Evolutionary conservation across 192 early-diverging fungal species (phyloP).

Genomic region (Coemansia sp.): DNA sequence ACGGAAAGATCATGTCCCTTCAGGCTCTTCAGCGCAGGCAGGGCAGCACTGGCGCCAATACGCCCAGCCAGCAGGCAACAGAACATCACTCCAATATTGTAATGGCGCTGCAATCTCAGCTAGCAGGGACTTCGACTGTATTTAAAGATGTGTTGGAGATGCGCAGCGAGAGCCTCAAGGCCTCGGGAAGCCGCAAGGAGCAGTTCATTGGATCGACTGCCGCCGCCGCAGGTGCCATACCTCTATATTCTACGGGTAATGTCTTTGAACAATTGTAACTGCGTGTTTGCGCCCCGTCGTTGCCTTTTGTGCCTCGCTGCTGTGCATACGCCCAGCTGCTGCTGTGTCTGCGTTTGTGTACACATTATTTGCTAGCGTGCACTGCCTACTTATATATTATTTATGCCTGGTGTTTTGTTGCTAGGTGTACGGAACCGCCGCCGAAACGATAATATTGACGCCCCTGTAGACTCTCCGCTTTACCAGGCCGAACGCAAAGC

Average conservation of each 20-base stretch:
- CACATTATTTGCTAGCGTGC: not conserved
- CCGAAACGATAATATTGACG: slow-evolving; percentile 11
- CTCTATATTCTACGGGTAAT: slow-evolving; percentile 35
- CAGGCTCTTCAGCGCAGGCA: slow-evolving; percentile 54
- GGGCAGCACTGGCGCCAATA: slow-evolving; percentile 43
- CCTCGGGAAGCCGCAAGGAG: slow-evolving; percentile 80
- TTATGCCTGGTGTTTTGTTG: not conserved
- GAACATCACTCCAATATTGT: slow-evolving; percentile 93
- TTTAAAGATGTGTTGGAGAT: slow-evolving; percentile 98
- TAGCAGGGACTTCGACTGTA: slow-evolving; percentile 81
- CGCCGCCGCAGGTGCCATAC: slow-evolving; percentile 7
- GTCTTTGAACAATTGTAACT: not conserved
- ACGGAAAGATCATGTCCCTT: slow-evolving; percentile 87
- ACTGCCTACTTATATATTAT: not conserved
- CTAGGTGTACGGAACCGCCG: slow-evolving; percentile 47
- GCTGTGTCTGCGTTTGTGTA: no score
- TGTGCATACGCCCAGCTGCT: not conserved
- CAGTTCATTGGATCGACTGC: slow-evolving; percentile 69
- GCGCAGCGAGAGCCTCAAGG: slow-evolving; percentile 92
- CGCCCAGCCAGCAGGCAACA: slow-evolving; percentile 61
- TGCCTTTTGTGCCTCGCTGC: not conserved
- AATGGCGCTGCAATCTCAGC: slow-evolving; percentile 83
- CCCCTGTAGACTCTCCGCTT: slow-evolving; percentile 54
- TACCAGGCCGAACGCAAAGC: slow-evolving; percentile 52
- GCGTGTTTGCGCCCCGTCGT: no score